Percentiles rank a stretch among this genome's conserved stretches.
phyloP scores from a whole-genome alignment of 176 grass and related monocot species.

The Lolium perenne region DNA sequence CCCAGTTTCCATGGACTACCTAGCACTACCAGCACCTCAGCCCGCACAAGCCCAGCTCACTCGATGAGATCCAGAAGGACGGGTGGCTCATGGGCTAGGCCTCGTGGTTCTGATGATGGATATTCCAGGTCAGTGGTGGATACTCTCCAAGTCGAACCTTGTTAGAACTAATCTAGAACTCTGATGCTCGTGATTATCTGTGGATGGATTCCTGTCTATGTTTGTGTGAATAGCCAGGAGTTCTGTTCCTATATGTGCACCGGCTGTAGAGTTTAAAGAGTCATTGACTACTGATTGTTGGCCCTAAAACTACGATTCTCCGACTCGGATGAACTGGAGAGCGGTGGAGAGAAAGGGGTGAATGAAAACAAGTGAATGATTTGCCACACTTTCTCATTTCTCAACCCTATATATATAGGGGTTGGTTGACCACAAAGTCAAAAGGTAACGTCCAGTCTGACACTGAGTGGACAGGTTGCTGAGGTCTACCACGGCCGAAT shows the following conservation, averaged over 20 bases:
- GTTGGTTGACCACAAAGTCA: too few species aligned
- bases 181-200: not conserved
- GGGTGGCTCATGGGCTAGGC: slow-evolving; percentile 85
- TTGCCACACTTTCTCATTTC: too few species aligned
- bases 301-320: too few species aligned
- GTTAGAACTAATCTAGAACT: not conserved
- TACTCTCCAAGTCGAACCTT: slow-evolving; percentile 30
- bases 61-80: slow-evolving; percentile 80
- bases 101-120: slow-evolving; percentile 92
- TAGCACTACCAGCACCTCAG: slow-evolving; percentile 56
- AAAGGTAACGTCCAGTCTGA: too few species aligned
- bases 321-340: too few species aligned
- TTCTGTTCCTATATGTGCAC: slow-evolving; percentile 1
- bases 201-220: not conserved
- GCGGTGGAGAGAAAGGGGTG: too few species aligned
- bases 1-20: slow-evolving; percentile 65
- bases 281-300: not conserved
- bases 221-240: not conserved
- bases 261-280: slow-evolving; percentile 14
- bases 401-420: too few species aligned
- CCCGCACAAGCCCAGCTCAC: slow-evolving; percentile 56
- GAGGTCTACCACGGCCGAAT: too few species aligned
- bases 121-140: slow-evolving; percentile 74
- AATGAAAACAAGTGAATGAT: too few species aligned
- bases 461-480: too few species aligned